Percentiles rank a stretch among this genome's conserved stretches.
Evolutionary conservation across 2,329 filamentous ascomycete genomes (phyloP).

Genomic region (Pyrenochaeta sp.): DNA sequence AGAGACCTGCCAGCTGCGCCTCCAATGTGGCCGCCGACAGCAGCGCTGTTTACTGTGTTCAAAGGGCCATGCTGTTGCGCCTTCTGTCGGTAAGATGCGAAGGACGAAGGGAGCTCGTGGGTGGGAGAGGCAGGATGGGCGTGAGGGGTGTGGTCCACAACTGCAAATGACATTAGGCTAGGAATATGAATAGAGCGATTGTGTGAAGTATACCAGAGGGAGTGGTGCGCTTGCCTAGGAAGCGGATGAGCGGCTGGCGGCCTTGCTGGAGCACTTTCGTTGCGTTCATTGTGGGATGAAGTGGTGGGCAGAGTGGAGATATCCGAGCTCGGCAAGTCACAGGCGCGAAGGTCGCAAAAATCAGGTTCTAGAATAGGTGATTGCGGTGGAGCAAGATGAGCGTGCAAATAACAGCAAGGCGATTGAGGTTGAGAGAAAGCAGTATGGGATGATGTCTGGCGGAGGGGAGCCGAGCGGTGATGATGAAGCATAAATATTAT

Average conservation of each 20-base stretch:
- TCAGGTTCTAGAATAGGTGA: not conserved
- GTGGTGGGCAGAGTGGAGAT: constrained; percentile 9
- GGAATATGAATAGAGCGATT: not conserved
- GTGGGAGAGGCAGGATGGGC: constrained; percentile 77
- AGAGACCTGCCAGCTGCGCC: constrained; percentile 72
- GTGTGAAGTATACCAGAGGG: constrained; percentile 52
- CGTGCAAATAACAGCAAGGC: not conserved
- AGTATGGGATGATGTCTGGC: constrained; percentile 11
- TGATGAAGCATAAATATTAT: constrained; percentile 35
- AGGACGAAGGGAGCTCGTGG: constrained; percentile 71
- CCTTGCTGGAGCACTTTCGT: constrained; percentile 57
- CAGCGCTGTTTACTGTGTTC: constrained; percentile 40
- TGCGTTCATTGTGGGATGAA: constrained; percentile 52
- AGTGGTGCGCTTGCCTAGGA: constrained; percentile 58
- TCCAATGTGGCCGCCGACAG: constrained; percentile 58
- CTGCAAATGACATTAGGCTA: constrained; percentile 54
- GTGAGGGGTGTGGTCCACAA: constrained; percentile 76
- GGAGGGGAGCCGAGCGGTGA: constrained; percentile 25
- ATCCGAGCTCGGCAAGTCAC: not conserved
- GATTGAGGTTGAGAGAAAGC: constrained; percentile 1
- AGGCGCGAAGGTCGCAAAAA: not conserved
- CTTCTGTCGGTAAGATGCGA: constrained; percentile 80
- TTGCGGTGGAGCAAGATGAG: not conserved
- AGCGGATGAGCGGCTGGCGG: constrained; percentile 61
- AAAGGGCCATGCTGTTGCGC: constrained; percentile 82